These are phyloP conservation scores for Populus hybrid DNA, from an alignment of 441 rosid species.

Conservation along the genomic window DNA sequence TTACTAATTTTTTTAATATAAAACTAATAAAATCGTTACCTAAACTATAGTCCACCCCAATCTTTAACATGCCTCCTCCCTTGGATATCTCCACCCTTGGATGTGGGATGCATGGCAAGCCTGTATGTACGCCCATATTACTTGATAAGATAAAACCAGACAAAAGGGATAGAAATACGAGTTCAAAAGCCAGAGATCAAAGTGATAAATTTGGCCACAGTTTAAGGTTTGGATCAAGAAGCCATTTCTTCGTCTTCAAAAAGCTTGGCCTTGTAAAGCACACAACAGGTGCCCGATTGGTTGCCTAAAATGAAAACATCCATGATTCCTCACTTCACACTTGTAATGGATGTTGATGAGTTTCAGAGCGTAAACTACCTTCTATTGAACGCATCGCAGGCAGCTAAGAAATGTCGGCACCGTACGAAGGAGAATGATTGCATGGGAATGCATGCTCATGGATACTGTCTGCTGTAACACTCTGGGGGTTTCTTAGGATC, in stretches of 20 bases:
- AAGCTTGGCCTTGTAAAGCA: not conserved
- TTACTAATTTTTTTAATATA: too few species aligned
- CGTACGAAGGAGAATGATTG: not conserved
- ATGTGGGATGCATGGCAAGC: not conserved
- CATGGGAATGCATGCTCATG: not conserved
- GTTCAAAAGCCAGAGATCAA: too few species aligned
- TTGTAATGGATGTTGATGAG: not conserved
- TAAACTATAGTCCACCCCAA: too few species aligned
- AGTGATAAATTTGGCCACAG: not conserved
- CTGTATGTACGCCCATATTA: not conserved
- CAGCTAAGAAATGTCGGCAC: not conserved
- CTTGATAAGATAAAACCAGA: not conserved
- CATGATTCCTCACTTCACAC: not conserved
- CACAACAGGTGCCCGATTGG: not conserved
- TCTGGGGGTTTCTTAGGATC: not conserved
- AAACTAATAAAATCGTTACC: too few species aligned
- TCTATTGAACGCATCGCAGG: not conserved
- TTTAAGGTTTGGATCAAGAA: not conserved
- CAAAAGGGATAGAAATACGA: not conserved
- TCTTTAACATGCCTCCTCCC: too few species aligned
- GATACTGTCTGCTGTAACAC: not conserved
- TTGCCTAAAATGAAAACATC: not conserved
- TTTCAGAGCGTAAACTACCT: not conserved
- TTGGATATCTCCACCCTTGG: too few species aligned
- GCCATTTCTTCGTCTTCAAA: not conserved